Conservation (phyloP, 2,329 filamentous ascomycete species). For the Hypoxylon sp. region DNA sequence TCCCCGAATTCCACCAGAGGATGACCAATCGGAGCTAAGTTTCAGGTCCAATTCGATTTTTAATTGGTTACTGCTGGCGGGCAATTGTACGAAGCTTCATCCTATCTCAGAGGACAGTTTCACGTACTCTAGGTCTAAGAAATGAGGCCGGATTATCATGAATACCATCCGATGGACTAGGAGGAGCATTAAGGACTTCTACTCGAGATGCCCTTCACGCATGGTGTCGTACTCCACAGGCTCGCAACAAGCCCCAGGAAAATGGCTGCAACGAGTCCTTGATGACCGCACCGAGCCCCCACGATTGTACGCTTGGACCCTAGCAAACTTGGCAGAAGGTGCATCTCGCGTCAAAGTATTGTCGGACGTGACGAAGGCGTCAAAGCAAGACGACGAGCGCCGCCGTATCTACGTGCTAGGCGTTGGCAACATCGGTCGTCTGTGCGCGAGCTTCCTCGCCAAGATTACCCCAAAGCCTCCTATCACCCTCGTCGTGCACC, state of each 20-base stretch:
- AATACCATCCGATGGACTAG: slow-evolving; percentile 24
- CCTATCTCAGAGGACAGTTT: background rate
- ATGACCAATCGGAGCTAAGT: slow-evolving; percentile 3
- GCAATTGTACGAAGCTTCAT: slow-evolving; percentile 6
- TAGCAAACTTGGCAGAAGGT: slow-evolving; percentile 41
- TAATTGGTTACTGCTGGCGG: slow-evolving; percentile 11
- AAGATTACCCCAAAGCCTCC: slow-evolving; percentile 72
- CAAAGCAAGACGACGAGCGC: slow-evolving; percentile 13
- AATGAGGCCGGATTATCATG: slow-evolving; percentile 21
- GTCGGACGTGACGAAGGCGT: background rate
- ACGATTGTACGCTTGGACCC: slow-evolving; percentile 51
- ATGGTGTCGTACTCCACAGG: slow-evolving; percentile 12
- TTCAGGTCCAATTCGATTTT: background rate
- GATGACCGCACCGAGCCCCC: slow-evolving; percentile 41
- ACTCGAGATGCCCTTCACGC: background rate
- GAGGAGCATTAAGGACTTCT: slow-evolving; percentile 8
- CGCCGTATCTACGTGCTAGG: slow-evolving; percentile 82
- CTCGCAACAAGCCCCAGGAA: slow-evolving; percentile 22
- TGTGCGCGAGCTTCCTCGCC: slow-evolving; percentile 81
- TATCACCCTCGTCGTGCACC: slow-evolving; percentile 84
- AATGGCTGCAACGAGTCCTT: slow-evolving; percentile 46
- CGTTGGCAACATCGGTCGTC: slow-evolving; percentile 82
- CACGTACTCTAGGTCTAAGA: background rate
- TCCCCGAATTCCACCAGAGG: background rate
- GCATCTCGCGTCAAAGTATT: background rate